Percentiles rank a stretch among this genome's conserved stretches.
Conservation (phyloP, 177 flowering plant species). For the Telopea speciosissima region DNA sequence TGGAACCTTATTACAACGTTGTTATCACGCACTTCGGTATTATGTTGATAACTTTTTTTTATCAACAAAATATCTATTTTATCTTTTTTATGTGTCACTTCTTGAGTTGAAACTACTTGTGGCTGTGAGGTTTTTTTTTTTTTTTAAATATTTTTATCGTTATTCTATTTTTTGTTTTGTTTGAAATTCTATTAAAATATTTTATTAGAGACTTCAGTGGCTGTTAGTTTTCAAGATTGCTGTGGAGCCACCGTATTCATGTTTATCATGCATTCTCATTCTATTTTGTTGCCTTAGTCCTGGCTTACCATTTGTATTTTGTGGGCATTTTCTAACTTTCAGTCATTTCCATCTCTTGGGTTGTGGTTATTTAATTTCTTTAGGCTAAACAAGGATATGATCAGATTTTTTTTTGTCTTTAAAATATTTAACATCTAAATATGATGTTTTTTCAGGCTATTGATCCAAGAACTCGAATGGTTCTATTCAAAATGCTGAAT, state of each 20-base stretch:
- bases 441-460: slow-evolving; percentile 54
- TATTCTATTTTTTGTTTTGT: too few species aligned
- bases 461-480: slow-evolving; percentile 97
- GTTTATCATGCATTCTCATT: too few species aligned
- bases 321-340: neutral
- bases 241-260: too few species aligned
- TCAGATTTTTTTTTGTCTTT: too few species aligned
- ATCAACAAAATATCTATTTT: too few species aligned
- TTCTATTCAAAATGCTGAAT: slow-evolving; percentile 87
- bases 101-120: neutral
- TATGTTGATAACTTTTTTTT: neutral
- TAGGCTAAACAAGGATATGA: too few species aligned
- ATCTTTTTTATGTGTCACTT: too few species aligned
- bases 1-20: too few species aligned
- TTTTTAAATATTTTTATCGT: too few species aligned
- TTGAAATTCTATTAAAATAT: too few species aligned
- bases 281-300: neutral
- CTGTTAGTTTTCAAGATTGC: neutral
- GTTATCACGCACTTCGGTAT: neutral
- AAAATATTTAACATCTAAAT: neutral
- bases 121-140: neutral
- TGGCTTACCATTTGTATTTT: neutral
- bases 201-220: too few species aligned
- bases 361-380: too few species aligned
- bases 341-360: neutral